These are phyloP conservation scores for Euptelea pleiosperma DNA, from an alignment of 164 flowering plant species.

Conservation along the genomic window DNA sequence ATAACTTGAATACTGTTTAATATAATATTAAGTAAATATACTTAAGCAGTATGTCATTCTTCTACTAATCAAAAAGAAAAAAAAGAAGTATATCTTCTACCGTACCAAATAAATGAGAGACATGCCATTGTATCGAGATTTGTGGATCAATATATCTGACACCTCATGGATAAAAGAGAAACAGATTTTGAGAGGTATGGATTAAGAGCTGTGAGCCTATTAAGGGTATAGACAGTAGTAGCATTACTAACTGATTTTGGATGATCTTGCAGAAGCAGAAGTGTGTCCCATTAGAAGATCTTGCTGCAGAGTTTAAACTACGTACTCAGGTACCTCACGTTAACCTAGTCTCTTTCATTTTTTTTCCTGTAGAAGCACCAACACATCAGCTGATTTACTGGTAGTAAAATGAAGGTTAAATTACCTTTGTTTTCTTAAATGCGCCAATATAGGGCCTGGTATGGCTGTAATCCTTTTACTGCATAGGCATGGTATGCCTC, in stretches of 20 bases:
- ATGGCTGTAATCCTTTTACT: too few species aligned
- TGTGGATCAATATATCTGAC: neutral
- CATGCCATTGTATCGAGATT: neutral
- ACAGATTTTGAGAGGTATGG: neutral
- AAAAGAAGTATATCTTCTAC: too few species aligned
- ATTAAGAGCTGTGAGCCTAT: neutral
- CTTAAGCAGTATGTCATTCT: too few species aligned
- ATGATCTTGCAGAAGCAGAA: conserved; percentile 75
- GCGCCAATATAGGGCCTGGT: neutral
- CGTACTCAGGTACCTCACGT: conserved; percentile 71
- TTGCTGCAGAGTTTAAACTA: conserved; percentile 93
- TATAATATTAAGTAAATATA: too few species aligned
- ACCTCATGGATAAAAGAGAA: neutral
- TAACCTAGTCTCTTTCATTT: neutral
- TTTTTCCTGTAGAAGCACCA: neutral
- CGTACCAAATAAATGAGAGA: too few species aligned
- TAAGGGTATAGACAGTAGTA: neutral
- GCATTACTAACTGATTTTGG: conserved; percentile 8
- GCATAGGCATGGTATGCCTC: too few species aligned
- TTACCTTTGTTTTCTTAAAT: neutral
- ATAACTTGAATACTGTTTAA: too few species aligned
- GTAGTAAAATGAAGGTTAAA: neutral
- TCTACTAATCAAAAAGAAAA: too few species aligned
- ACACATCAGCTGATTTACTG: neutral
- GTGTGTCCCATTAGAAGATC: conserved; percentile 93